Percentiles rank a stretch among this genome's conserved stretches.
These are phyloP conservation scores for Arabidopsis arenosa DNA, from an alignment of 345 rosid genomes.

Conservation along the genomic window DNA sequence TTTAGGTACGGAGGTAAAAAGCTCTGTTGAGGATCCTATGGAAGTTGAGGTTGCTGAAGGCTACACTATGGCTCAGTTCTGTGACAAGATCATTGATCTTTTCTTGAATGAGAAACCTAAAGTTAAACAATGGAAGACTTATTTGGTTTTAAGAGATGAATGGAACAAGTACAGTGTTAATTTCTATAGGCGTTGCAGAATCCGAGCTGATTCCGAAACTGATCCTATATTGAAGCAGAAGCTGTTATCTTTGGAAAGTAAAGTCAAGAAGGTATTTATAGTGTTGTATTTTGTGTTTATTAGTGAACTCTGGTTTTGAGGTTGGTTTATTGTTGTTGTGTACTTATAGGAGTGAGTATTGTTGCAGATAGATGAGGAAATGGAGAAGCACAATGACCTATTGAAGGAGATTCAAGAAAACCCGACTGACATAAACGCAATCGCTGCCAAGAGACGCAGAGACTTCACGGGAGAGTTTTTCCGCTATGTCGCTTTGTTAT, in stretches of 20 bases:
- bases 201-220: conserved; percentile 59
- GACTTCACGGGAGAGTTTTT: conserved; percentile 89
- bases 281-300: conserved; percentile 2
- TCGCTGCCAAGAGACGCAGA: conserved; percentile 72
- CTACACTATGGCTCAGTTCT: conserved; percentile 68
- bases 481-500: conserved; percentile 62
- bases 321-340: conserved; percentile 24
- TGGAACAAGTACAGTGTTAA: conserved; percentile 78
- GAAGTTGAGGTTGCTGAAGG: conserved; percentile 78
- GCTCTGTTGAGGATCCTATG: conserved; percentile 47
- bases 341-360: conserved; percentile 48
- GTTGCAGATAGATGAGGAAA: conserved; percentile 92
- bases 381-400: conserved; percentile 78
- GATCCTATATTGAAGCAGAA: conserved; percentile 65
- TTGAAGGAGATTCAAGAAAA: conserved; percentile 79
- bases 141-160: conserved; percentile 77
- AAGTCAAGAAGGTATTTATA: conserved; percentile 74
- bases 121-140: conserved; percentile 82
- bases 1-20: conserved; percentile 59
- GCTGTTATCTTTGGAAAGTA: conserved; percentile 57
- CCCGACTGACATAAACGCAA: conserved; percentile 80
- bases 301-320: not conserved
- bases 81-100: conserved; percentile 78
- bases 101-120: conserved; percentile 81
- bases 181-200: conserved; percentile 71